Evolutionary conservation across 2,329 filamentous ascomycete species (phyloP).

Genomic region (Cladophialophora bantiana): DNA sequence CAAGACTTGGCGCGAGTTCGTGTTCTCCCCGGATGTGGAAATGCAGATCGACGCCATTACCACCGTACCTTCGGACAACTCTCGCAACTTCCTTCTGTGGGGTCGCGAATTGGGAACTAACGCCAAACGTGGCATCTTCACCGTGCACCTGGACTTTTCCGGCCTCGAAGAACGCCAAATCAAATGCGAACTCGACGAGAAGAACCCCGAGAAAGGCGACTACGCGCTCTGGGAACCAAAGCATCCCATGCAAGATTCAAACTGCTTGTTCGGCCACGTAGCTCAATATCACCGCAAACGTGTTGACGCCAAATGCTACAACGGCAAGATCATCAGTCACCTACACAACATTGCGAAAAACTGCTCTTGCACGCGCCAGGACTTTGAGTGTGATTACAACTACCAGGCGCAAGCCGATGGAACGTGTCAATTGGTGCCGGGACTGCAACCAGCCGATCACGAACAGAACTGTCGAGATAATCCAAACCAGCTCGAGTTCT

Average conservation of each 20-base stretch:
- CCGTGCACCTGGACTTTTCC: conserved; percentile 88
- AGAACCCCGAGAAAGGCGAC: conserved; percentile 65
- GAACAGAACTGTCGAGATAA: conserved; percentile 65
- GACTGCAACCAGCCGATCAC: conserved; percentile 70
- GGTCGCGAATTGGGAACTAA: conserved; percentile 61
- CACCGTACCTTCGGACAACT: conserved; percentile 86
- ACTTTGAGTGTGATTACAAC: conserved; percentile 98
- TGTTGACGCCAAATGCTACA: conserved; percentile 78
- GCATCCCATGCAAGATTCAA: conserved; percentile 77
- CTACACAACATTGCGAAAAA: conserved; percentile 73
- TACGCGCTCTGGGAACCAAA: conserved; percentile 88
- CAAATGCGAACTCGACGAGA: conserved; percentile 73
- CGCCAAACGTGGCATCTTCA: conserved; percentile 62
- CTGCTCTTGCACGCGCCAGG: conserved; percentile 81
- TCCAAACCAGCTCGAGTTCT: conserved; percentile 77
- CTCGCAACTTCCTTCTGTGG: conserved; percentile 92
- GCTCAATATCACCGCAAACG: conserved; percentile 92
- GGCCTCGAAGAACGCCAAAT: conserved; percentile 71
- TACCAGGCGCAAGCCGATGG: conserved; percentile 80
- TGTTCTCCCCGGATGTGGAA: conserved; percentile 72
- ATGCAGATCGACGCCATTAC: conserved; percentile 81
- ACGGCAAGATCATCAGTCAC: conserved; percentile 64
- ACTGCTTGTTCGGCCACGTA: conserved; percentile 92
- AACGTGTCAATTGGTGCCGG: conserved; percentile 77
- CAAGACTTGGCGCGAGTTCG: conserved; percentile 75